Evolutionary conservation across 2,329 filamentous ascomycete species (phyloP), one percentile per base, ranked within the genome.

Genomic region (Calonectria pseudoreteaudii): DNA sequence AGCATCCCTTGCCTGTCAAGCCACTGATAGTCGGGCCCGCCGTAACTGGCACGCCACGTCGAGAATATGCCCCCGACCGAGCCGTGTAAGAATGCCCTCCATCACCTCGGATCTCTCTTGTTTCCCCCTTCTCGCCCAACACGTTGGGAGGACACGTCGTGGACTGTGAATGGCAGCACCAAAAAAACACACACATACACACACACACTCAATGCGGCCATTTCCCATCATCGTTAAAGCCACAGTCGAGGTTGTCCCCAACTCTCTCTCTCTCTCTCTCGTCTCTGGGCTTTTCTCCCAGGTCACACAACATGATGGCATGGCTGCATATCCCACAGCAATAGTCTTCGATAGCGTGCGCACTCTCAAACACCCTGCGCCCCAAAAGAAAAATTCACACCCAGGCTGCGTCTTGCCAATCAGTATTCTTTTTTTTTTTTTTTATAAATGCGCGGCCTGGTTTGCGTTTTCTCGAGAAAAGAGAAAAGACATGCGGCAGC

Each of bases 291-390:
- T 28, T 41, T 14, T 41, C 23, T 38, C 56, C 56, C 34, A 23
- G 36, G 38, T 62, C 56, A 18, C 56, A 23, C 23, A 56, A 8
- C 56, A 38, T 62, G 56, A 38, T 62, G 56, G 38, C 56, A 41
- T 62, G 56, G 56, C 56, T 62, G 56, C 56, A 62, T 62, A 62
- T 62, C 56, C 56, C 56, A 62, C 38, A 38, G 56, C 36, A 28
- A 62, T 62, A 62, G 56, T 62, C 56, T 16, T 18, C 36, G 56
- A 62, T 62, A 62, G 56, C 34, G 56, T 38, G 56, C 23, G 36
- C 56, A 41, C 56, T 30, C 56, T 62, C 56, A 23, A 36, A 62
- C 56, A 38, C 14, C 36, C 34, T 36, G n/a, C 56, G 36, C 56
- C 56, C 34, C 23, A 9, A 14, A 62, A 62, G 38, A 41, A 34